Evolutionary conservation across 2,329 filamentous ascomycete genomes (phyloP).

Genomic region (Rhynchosporium secalis): DNA sequence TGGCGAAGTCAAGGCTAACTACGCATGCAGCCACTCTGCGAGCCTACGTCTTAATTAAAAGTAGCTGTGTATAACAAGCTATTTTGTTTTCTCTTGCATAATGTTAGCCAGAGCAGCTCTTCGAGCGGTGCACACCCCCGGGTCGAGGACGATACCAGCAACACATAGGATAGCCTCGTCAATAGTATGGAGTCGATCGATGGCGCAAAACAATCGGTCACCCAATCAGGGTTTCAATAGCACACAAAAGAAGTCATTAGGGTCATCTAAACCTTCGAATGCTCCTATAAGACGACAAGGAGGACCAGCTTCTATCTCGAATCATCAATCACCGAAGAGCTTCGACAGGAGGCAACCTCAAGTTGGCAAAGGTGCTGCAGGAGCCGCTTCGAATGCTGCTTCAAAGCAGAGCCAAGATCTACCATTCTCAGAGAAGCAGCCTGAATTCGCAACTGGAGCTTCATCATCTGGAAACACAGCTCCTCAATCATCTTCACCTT

Average conservation of each 20-base stretch:
- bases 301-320: slow-evolving; percentile 22
- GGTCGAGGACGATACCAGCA: slow-evolving; percentile 31
- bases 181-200: slow-evolving; percentile 46
- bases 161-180: slow-evolving; percentile 41
- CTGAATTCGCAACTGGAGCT: slow-evolving; percentile 40
- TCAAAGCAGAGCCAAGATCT: slow-evolving; percentile 23
- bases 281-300: slow-evolving; percentile 23
- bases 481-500: slow-evolving; percentile 36
- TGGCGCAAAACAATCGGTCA: slow-evolving; percentile 45
- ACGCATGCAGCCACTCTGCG: slow-evolving; percentile 18
- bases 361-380: slow-evolving; percentile 23
- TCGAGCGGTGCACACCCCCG: slow-evolving; percentile 35
- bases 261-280: slow-evolving; percentile 27
- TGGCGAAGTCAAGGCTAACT: slow-evolving; percentile 12
- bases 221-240: slow-evolving; percentile 17
- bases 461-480: slow-evolving; percentile 42
- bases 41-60: slow-evolving; percentile 38
- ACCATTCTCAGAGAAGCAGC: slow-evolving; percentile 31
- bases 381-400: slow-evolving; percentile 26
- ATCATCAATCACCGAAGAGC: slow-evolving; percentile 24
- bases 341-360: slow-evolving; percentile 29
- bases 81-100: slow-evolving; percentile 20
- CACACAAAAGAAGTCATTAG: slow-evolving; percentile 33
- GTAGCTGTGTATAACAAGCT: slow-evolving; percentile 24
- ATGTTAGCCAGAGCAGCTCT: slow-evolving; percentile 39